Evolutionary conservation across 2,329 filamentous ascomycete genomes (phyloP), one percentile per base, ranked within the genome.

Genomic region (Nemania sp.): DNA sequence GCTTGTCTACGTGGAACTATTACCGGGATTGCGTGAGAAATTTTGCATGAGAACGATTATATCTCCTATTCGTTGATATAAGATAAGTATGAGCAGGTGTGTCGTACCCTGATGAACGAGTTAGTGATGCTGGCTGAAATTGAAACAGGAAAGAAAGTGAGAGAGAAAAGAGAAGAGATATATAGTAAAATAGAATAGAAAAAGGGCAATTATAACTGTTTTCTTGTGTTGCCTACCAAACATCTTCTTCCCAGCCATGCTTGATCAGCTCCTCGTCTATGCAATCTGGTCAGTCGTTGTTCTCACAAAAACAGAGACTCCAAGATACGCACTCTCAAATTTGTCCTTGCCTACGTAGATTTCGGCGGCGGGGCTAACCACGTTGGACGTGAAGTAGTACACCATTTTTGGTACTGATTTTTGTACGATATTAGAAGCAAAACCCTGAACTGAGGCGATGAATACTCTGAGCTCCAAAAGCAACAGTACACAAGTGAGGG

Each of bases 261-360:
- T 93, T 90, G 72, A 99, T 97, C 65, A 99, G 75, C 64, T 96
- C 91, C 80, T 99, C 94, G 77, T 97, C 94, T 99, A 70, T 60
- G 40, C 34, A 43, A 58, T 53, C 22, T 24, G 24, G 47, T 56
- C 49, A 61, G 47, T 51, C 33, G n/a, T 43, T 34, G 28, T 22
- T 59, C 51, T 51, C 54, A 50, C 30, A 51, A 30, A n/a, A n/a
- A n/a, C n/a, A n/a, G n/a, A n/a, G n/a, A n/a, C n/a, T n/a, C n/a
- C 2, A 39, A 47, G 43, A 40, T 39, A 65, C 86, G 68, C 80
- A 97, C 94, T 99, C 79, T 99, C 94, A 65, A 94, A 92, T 77
- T 99, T 99, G 79, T 99, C 94, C 75, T 97, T 99, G 73, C 94
- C 94, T 55, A 97, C 91, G 71, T 99, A 99, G 68, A 99, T 86